phyloP scores from a whole-genome alignment of 345 rosid species.

The Eucalyptus coolabah region DNA sequence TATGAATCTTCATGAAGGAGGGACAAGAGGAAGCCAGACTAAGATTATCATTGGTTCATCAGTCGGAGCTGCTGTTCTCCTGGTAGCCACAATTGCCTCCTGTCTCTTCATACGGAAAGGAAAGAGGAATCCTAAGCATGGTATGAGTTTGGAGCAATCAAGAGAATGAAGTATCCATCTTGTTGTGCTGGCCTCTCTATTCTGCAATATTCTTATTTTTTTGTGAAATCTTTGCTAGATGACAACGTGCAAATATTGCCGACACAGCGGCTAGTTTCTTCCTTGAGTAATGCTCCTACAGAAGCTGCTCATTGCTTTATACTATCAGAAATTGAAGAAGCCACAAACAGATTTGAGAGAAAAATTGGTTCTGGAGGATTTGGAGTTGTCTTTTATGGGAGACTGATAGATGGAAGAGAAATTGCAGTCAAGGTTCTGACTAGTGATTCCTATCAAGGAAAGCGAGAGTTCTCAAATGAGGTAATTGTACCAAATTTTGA shows the following conservation, averaged over 20 bases:
- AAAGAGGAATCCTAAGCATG: slow-evolving; percentile 32
- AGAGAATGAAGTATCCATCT: neutral
- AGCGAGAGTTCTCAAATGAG: slow-evolving; percentile 93
- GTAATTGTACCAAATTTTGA: slow-evolving; percentile 11
- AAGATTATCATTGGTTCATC: slow-evolving; percentile 48
- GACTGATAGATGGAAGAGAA: slow-evolving; percentile 79
- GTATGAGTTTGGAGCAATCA: slow-evolving; percentile 5
- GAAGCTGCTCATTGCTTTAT: slow-evolving; percentile 86
- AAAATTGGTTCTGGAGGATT: slow-evolving; percentile 98
- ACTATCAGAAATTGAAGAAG: slow-evolving; percentile 61
- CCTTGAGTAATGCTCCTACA: slow-evolving; percentile 51
- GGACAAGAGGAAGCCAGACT: slow-evolving; percentile 30
- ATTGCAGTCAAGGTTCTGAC: slow-evolving; percentile 85
- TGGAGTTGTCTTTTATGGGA: slow-evolving; percentile 87
- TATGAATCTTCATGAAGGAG: slow-evolving; percentile 31
- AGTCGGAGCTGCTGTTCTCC: slow-evolving; percentile 66
- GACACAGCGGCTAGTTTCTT: slow-evolving; percentile 37
- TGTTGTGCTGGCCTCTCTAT: neutral
- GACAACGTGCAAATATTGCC: slow-evolving; percentile 25
- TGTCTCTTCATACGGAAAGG: slow-evolving; percentile 43
- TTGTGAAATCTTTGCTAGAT: slow-evolving; percentile 18
- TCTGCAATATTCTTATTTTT: neutral
- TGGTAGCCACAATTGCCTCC: slow-evolving; percentile 45
- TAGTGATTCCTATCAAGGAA: slow-evolving; percentile 84
- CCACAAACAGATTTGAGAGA: slow-evolving; percentile 65